Percentiles rank a stretch among this genome's conserved stretches.
These are phyloP conservation scores for Cercospora berteroae DNA, from an alignment of 2,329 filamentous ascomycete genomes.

Conservation along the genomic window DNA sequence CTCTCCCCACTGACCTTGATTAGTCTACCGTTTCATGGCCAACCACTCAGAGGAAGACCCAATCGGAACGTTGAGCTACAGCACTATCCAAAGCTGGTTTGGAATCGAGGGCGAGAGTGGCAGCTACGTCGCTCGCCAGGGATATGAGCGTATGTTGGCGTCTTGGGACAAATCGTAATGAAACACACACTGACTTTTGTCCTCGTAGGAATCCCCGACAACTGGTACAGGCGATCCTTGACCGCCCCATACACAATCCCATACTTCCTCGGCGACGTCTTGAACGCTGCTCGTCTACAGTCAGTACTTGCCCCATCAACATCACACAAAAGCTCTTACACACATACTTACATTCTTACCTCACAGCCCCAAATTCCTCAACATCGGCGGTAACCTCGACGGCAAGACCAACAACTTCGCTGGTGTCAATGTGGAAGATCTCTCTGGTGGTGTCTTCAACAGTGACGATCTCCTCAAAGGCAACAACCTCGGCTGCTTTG, in stretches of 20 bases:
- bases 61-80: slow-evolving; percentile 23
- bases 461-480: slow-evolving; percentile 28
- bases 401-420: slow-evolving; percentile 39
- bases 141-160: slow-evolving; percentile 23
- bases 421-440: slow-evolving; percentile 37
- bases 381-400: slow-evolving; percentile 40
- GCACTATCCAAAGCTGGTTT: slow-evolving; percentile 29
- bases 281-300: slow-evolving; percentile 27
- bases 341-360: neutral
- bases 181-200: neutral
- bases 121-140: slow-evolving; percentile 23
- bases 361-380: slow-evolving; percentile 32
- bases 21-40: slow-evolving; percentile 34
- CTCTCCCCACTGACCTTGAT: neutral
- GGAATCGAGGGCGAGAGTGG: slow-evolving; percentile 26
- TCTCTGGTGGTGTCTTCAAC: slow-evolving; percentile 47
- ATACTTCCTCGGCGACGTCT: slow-evolving; percentile 30
- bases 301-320: neutral
- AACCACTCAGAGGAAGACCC: slow-evolving; percentile 30
- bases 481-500: slow-evolving; percentile 42
- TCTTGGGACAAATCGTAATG: neutral
- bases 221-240: slow-evolving; percentile 34
- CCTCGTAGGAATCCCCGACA: slow-evolving; percentile 20
- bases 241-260: slow-evolving; percentile 37
- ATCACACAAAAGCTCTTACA: neutral